Evolutionary conservation across 768 basidiomycete species (phyloP), one percentile per base, ranked within the genome.

Genomic region (Hirschioporus abietinus): DNA sequence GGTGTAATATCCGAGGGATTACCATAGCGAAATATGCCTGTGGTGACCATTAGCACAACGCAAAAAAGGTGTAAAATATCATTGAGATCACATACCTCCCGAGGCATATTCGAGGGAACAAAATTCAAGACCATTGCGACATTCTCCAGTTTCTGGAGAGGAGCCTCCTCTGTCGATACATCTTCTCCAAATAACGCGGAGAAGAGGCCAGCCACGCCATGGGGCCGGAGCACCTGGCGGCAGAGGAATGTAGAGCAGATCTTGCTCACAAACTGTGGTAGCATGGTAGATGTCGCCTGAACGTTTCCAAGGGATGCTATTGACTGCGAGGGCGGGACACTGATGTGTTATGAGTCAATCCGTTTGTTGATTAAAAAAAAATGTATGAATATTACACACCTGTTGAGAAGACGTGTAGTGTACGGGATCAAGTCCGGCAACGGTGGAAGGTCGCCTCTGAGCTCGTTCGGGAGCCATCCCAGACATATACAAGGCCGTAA

Each of bases 71-170:
- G 30, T 17, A 64, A 59, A 63, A 62, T 66, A 0, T 68, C 20
- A 67, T 58, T n/a, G n/a, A n/a, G n/a, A 64, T 34, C 17, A 72
- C 84, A 63, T 70, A 91, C 92, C 78, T 87, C 78, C 17, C 83
- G 74, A 8, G 79, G 75, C 75, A 85, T 83, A 15, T 77, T 80
- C 0, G 82, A 75, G 0, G 94, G 93, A 15, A 88, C 80, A n/a
- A 86, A 78, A 58, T 78, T 80, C 63, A 97, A 73, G 23, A 92
- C 81, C 7, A 78, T 80, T 23, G 91, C 82, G 35, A 93, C 80
- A 65, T 89, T 88, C 67, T 94, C 89, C 30, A 95, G 80, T 72
- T 90, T 92, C 67, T 90, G 86, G 4, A 92, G 71, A 1, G 82
- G 81, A 1, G 84, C 80, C 64, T 87, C 85, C 4, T 85, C 85